Base-by-base conservation (phyloP, 2,329 filamentous ascomycete genomes). In the Rhynchosporium agropyri region DNA sequence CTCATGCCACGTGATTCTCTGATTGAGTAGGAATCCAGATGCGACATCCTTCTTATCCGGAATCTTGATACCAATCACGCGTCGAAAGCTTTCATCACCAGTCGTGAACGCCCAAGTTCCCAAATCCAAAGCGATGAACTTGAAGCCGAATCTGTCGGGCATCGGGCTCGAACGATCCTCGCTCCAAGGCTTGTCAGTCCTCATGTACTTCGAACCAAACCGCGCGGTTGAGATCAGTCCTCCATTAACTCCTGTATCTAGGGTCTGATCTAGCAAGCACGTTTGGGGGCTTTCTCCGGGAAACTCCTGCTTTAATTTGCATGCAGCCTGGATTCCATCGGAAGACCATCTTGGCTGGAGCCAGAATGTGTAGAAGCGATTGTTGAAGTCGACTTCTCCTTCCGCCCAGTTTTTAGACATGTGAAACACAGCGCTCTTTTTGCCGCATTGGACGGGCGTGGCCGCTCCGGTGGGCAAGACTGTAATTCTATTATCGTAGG, bases 61-160 rank as follows among this genome's bases (percentile, higher is more conserved):
- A 29, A 61, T 56, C 43, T 61, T 55, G 26, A 61, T 20, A 45
- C 49, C 59, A 13, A 57, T 33, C 7, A 56, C 31, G 20, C 45
- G 28, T 3, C 20, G 31, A 4, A 28, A 20, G 6, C 9, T 54
- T 13, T 26, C 28, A 6, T 50, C 51, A 12, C 29, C 36, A 20
- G 15, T 54, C 4, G 20, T 20, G n/a, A 28, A 7, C 8, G 56
- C 31, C 29, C 31, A 56, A 8, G 20, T 29, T 10, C 42, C 42
- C 28, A 56, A 40, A 26, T 56, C 40, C 15, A 61, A 15, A 33
- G 33, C 5, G 4, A 56, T 29, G 53, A 61, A 61, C n/a, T 56
- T 36, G 20, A 61, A 61, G 6, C 59, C 59, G 26, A 51, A 31
- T 26, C 20, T 13, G 5, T 28, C 31, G 26, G 31, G 38, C 29